Evolutionary conservation across 148 eudicot species (phyloP).

Genomic region (Drosera capensis): DNA sequence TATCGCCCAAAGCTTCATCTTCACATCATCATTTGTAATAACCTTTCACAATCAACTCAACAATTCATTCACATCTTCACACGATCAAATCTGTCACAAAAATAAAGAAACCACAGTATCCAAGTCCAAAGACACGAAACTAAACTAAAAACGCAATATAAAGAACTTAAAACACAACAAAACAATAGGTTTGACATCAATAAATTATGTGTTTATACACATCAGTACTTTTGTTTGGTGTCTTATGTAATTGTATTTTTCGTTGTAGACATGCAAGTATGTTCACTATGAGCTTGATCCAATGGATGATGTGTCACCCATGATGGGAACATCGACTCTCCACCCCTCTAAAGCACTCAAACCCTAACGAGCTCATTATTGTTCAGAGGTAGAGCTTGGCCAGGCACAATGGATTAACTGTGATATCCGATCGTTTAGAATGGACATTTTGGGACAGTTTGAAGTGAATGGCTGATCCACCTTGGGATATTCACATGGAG

Average conservation of each 20-base stretch:
- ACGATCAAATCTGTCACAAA: no score
- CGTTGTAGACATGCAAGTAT: slow-evolving; percentile 81
- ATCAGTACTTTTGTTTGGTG: neutral
- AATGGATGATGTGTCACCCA: slow-evolving; percentile 63
- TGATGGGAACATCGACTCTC: slow-evolving; percentile 31
- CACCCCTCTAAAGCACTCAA: slow-evolving; percentile 51
- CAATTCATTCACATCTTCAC: no score
- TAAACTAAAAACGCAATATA: no score
- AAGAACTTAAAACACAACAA: no score
- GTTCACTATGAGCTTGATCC: slow-evolving; percentile 98
- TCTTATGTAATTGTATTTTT: neutral
- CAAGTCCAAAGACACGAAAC: no score
- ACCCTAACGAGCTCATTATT: slow-evolving; percentile 75
- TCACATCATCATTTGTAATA: no score
- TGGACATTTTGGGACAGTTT: slow-evolving; percentile 95
- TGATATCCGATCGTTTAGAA: slow-evolving; percentile 81
- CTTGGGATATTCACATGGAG: slow-evolving; percentile 99
- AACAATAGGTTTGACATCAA: no score
- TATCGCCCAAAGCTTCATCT: no score
- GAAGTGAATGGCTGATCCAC: slow-evolving; percentile 99
- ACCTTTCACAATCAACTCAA: no score
- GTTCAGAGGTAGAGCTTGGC: slow-evolving; percentile 94
- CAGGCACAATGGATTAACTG: slow-evolving; percentile 95
- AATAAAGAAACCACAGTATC: no score
- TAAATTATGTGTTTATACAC: neutral